phyloP scores from a whole-genome alignment of 148 eudicot genomes.

The Amaranthus palmeri region DNA sequence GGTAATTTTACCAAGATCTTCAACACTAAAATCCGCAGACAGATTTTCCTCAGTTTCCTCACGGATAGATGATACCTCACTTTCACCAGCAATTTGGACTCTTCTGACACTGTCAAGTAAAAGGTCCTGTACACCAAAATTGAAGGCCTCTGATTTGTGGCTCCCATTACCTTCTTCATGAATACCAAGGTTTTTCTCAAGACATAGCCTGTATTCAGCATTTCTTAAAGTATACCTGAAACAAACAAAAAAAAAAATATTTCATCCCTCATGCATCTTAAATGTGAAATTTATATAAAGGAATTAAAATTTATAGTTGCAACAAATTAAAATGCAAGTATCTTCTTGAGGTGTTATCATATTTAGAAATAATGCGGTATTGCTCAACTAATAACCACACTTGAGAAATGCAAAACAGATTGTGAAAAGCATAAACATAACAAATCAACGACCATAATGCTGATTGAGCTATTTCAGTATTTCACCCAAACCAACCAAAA shows the following conservation, averaged over 20 bases:
- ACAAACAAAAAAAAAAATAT: background rate
- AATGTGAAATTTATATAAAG: background rate
- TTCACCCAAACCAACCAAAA: no score
- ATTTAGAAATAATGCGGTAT: background rate
- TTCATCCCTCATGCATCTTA: background rate
- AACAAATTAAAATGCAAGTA: background rate
- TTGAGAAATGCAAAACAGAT: no score
- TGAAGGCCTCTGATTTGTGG: slow-evolving; percentile 40
- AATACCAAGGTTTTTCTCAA: slow-evolving; percentile 77
- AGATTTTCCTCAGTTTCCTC: slow-evolving; percentile 33
- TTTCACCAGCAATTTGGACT: slow-evolving; percentile 31
- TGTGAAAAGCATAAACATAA: no score
- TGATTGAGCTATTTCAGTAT: no score
- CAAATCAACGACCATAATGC: no score
- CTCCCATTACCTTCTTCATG: slow-evolving; percentile 43
- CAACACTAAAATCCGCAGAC: slow-evolving; percentile 33
- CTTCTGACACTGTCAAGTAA: slow-evolving; percentile 45
- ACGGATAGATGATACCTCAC: slow-evolving; percentile 30
- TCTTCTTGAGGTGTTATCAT: background rate
- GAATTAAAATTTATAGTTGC: background rate
- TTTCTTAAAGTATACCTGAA: slow-evolving; percentile 89
- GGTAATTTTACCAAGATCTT: slow-evolving; percentile 66
- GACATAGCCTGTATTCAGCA: slow-evolving; percentile 96
- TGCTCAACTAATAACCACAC: background rate
- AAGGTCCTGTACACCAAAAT: slow-evolving; percentile 38